phyloP scores from a whole-genome alignment of 148 eudicot species.

The Rhododendron griersonianum region DNA sequence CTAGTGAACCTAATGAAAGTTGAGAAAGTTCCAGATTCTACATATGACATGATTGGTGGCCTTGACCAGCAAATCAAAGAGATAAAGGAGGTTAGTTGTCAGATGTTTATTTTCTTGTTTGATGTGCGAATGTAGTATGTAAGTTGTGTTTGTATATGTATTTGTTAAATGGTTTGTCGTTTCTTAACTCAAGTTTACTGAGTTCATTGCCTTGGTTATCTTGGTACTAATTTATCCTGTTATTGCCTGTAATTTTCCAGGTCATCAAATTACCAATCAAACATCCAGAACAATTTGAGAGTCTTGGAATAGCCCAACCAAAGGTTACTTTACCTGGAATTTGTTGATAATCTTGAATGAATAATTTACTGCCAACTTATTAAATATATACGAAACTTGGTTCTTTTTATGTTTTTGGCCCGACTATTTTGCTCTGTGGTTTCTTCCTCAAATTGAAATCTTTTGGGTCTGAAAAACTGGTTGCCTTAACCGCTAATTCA shows the following conservation, averaged over 20 bases:
- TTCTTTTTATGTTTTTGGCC: not conserved
- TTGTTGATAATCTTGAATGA: not conserved
- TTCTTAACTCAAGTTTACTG: not conserved
- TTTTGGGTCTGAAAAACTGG: not conserved
- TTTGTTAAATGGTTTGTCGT: not conserved
- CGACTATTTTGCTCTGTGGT: not conserved
- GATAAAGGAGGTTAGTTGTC: slow-evolving; percentile 62
- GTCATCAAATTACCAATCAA: slow-evolving; percentile 81
- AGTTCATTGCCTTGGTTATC: not conserved
- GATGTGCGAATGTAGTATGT: not conserved
- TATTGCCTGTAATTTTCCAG: slow-evolving; percentile 25
- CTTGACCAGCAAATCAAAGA: slow-evolving; percentile 79
- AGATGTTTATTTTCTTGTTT: not conserved
- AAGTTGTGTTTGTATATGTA: not conserved
- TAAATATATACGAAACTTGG: not conserved
- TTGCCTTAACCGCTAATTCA: not conserved
- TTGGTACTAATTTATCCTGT: slow-evolving; percentile 7
- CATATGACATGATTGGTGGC: slow-evolving; percentile 82
- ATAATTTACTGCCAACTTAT: not conserved
- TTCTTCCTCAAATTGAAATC: too few relatives aligned
- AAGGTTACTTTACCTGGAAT: slow-evolving; percentile 36
- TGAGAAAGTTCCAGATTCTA: slow-evolving; percentile 81
- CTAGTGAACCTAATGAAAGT: slow-evolving; percentile 84
- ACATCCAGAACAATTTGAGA: slow-evolving; percentile 78
- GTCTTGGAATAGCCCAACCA: slow-evolving; percentile 87